These are phyloP conservation scores for Sugiyamaella smithiae DNA, from an alignment of 805 yeast genomes.

Conservation along the genomic window DNA sequence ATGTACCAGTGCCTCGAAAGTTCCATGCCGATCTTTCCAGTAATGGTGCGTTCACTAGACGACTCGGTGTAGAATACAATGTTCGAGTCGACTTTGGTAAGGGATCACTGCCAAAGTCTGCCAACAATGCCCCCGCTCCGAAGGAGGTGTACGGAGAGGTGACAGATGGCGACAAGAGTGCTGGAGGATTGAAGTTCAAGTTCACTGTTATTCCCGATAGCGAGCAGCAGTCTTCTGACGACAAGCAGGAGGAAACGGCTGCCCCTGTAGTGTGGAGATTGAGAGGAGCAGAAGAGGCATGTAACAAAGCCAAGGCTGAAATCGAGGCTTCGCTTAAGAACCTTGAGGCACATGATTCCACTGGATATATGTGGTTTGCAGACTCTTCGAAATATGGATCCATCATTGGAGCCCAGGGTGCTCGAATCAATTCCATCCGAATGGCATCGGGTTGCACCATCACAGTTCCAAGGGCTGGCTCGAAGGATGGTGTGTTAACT, in stretches of 20 bases:
- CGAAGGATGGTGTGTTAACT: slow-evolving; percentile 52
- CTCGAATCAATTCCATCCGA: slow-evolving; percentile 61
- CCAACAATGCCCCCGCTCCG: slow-evolving; percentile 46
- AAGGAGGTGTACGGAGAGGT: slow-evolving; percentile 34
- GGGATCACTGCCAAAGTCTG: slow-evolving; percentile 38
- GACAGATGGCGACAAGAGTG: slow-evolving; percentile 36
- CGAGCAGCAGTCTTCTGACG: slow-evolving; percentile 10
- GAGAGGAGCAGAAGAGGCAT: slow-evolving; percentile 49
- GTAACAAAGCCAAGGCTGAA: slow-evolving; percentile 50
- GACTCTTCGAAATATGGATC: slow-evolving; percentile 52
- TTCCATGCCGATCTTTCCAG: slow-evolving; percentile 62
- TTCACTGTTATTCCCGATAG: slow-evolving; percentile 43
- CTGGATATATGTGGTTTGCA: slow-evolving; percentile 63
- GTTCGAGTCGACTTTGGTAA: slow-evolving; percentile 60
- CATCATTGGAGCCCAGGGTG: slow-evolving; percentile 76
- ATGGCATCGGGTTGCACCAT: slow-evolving; percentile 55
- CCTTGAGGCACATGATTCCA: slow-evolving; percentile 45
- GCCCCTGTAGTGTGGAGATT: slow-evolving; percentile 10
- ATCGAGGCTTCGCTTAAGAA: slow-evolving; percentile 50
- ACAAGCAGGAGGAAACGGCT: background rate
- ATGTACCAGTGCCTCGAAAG: slow-evolving; percentile 54
- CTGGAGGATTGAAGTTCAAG: slow-evolving; percentile 38
- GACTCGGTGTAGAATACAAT: slow-evolving; percentile 48
- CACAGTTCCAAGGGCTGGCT: slow-evolving; percentile 59
- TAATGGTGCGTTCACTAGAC: slow-evolving; percentile 60